Evolutionary conservation across 23 red algal species (phyloP).

Genomic region (Pyropia haitanensis): DNA sequence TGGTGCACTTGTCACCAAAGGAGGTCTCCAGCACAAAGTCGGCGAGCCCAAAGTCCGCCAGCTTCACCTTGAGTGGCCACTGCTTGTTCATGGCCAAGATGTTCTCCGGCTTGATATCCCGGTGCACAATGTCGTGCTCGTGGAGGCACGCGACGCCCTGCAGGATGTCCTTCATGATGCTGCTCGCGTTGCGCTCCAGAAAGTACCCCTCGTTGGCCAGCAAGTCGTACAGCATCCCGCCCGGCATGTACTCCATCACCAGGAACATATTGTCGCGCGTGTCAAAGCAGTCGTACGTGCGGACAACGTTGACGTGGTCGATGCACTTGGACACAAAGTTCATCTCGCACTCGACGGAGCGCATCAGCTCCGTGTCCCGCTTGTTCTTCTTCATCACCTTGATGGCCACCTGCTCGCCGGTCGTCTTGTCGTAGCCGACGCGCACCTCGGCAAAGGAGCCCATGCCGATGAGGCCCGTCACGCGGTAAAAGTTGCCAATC

Average conservation of each 20-base stretch:
- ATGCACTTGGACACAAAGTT: conserved; percentile 83
- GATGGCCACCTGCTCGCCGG: conserved; percentile 73
- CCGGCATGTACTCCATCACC: conserved; percentile 90
- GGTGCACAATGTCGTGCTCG: conserved; percentile 74
- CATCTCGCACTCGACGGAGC: conserved; percentile 68
- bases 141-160: conserved; percentile 62
- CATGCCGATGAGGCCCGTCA: conserved; percentile 65
- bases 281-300: conserved; percentile 73
- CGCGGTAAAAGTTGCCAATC: conserved; percentile 72
- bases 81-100: conserved; percentile 47
- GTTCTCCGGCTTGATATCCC: conserved; percentile 92
- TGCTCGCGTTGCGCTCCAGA: conserved; percentile 50
- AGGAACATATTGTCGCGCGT: conserved; percentile 86
- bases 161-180: conserved; percentile 59
- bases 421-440: conserved; percentile 69
- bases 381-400: conserved; percentile 94
- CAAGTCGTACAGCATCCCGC: conserved; percentile 69
- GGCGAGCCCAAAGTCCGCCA: conserved; percentile 71
- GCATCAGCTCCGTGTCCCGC: conserved; percentile 65
- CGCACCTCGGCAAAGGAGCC: conserved; percentile 86
- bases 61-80: conserved; percentile 67
- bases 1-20: conserved; percentile 9
- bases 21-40: conserved; percentile 47
- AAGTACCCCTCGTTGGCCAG: conserved; percentile 52
- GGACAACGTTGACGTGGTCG: conserved; percentile 66